Base-by-base conservation (phyloP, 768 basidiomycete genomes). In the Psilocybe tampanensis region DNA sequence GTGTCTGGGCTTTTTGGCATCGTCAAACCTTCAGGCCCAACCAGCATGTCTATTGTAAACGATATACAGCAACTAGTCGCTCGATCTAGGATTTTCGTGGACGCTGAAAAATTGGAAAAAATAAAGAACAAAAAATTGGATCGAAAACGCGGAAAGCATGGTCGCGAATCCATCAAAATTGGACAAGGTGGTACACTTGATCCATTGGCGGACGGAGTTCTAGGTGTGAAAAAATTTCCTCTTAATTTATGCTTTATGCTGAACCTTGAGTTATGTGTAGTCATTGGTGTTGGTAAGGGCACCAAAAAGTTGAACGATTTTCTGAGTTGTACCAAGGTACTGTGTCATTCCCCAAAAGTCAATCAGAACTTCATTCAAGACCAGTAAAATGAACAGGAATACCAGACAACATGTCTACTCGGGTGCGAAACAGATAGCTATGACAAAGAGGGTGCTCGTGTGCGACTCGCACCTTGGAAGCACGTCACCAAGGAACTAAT, bases 101-200 rank as follows among this genome's bases (percentile, higher is more conserved):
- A 81, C 32, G 81, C 83, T 54, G 76, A 83, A 29, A 85, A 84
- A 56, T 66, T 83, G 15, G 80, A 78, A 59, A 79, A 80, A 66
- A 73, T 74, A 22, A 82, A 84, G 68, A 80, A 70, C 29, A 81
- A 75, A 59, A 77, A 81, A 52, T 59, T 68, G 8, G 66, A 68
- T 44, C 71, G 76, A 42, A 75, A 72, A 33, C 76, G 76, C 52
- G 77, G 76, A 22, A 81, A 80, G 59, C 70, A 73, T 44, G 70
- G 72, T 50, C 76, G 76, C 47, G 80, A 83, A 19, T 66, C 72
- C 2, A 76, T 95, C 52, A 95, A 96, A 73, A 84, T 95, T 47
- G 95, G 94, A 1, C 92, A 95, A 71, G 94, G 94, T 24, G 95
- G 97, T 3, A 99, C 97, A 3, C 77, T 99, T 48, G 97, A 99